A percentile compares a stretch with the other conserved stretches of the same genome.
Evolutionary conservation across 371 early-diverging fungal genomes (phyloP).

Genomic region (Pancytospora epiphaga): DNA sequence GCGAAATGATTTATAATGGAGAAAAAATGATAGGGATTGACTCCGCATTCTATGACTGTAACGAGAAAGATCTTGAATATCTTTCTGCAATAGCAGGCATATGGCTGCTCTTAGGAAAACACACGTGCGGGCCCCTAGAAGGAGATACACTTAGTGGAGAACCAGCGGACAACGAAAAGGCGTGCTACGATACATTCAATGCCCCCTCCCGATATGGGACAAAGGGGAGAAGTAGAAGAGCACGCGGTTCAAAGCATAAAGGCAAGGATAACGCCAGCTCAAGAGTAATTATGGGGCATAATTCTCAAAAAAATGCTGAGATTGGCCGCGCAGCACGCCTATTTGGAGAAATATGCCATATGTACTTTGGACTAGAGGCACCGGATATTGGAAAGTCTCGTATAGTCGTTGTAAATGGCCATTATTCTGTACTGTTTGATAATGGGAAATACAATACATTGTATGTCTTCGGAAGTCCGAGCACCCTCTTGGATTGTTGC

Average conservation of each 20-base stretch:
- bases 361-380: not conserved
- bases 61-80: not conserved
- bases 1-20: slow-evolving; percentile 73
- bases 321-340: too few relatives aligned
- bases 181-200: too few relatives aligned
- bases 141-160: not conserved
- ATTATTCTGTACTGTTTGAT: slow-evolving; percentile 1
- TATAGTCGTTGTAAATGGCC: too few relatives aligned
- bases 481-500: not conserved
- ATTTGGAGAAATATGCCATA: not conserved
- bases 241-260: too few relatives aligned
- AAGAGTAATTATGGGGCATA: too few relatives aligned
- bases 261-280: too few relatives aligned
- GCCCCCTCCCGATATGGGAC: too few relatives aligned
- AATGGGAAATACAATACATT: not conserved
- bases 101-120: not conserved
- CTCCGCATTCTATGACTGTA: slow-evolving; percentile 5
- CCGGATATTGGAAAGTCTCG: not conserved
- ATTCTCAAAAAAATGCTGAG: too few relatives aligned
- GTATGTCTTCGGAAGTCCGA: not conserved
- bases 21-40: not conserved
- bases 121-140: not conserved
- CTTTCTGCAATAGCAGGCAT: slow-evolving; percentile 3
- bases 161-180: too few relatives aligned
- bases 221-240: too few relatives aligned